These are phyloP conservation scores for Alnus glutinosa DNA, from an alignment of 306 rosid species.

Conservation along the genomic window DNA sequence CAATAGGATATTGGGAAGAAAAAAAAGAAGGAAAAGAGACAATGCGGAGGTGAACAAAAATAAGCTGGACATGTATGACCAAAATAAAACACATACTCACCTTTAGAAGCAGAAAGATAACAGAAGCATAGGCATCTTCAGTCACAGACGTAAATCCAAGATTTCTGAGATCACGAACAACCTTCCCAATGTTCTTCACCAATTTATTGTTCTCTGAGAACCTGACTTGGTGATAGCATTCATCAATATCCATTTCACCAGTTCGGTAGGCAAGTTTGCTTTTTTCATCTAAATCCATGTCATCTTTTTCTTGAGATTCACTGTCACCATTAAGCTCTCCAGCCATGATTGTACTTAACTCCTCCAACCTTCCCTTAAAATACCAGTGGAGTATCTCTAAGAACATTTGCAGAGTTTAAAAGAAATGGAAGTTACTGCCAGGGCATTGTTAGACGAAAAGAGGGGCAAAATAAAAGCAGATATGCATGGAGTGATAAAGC, in stretches of 20 bases:
- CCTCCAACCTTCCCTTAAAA: conserved; percentile 88
- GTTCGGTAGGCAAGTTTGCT: conserved; percentile 46
- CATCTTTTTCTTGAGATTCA: conserved; percentile 53
- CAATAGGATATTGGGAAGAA: conserved; percentile 1
- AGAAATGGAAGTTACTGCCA: background rate
- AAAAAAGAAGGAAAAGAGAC: background rate
- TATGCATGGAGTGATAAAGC: background rate
- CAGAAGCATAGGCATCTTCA: conserved; percentile 98
- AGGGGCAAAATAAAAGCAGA: background rate
- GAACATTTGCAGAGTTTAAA: conserved; percentile 18
- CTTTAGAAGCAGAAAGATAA: conserved; percentile 86
- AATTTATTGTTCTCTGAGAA: conserved; percentile 70
- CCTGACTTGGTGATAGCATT: conserved; percentile 52
- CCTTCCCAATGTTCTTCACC: conserved; percentile 89
- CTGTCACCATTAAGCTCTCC: conserved; percentile 51
- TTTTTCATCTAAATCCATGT: conserved; percentile 72
- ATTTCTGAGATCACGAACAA: conserved; percentile 79
- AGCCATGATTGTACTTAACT: conserved; percentile 73
- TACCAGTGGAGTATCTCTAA: conserved; percentile 90
- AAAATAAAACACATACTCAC: conserved; percentile 37
- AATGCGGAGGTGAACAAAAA: conserved; percentile 10
- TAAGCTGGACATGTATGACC: conserved; percentile 8
- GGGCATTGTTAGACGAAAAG: background rate
- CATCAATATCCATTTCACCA: conserved; percentile 78
- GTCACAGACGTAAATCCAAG: conserved; percentile 98